Evolutionary conservation across 1,284 basidiomycete genomes (phyloP), one percentile per base, ranked within the genome.

Genomic region (Coniferiporia sulphurascens): DNA sequence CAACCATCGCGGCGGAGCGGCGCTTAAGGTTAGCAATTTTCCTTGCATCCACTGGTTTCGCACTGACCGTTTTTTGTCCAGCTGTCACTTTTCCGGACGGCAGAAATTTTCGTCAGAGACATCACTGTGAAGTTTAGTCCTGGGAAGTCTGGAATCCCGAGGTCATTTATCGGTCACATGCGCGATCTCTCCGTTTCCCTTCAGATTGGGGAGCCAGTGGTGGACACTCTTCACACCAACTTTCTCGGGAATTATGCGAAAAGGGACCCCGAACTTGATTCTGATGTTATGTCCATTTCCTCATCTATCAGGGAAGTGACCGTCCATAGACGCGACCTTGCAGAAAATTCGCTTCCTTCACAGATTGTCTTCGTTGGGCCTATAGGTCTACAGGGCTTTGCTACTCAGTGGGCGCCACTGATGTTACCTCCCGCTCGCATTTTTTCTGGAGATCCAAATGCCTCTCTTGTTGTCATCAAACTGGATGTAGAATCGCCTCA

Each of bases 401-500:
- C 76, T 17, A 80, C 79, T 2, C 81, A 85, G 67, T 89, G 85
- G 85, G 82, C 84, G 8, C 69, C 76, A 34, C 78, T 80, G 15
- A 80, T 78, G 74, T 69, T 85, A 27, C 70, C 72, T 35, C 71
- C 78, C 3, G 73, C 79, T 4, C 70, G 75, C n/a, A 80, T 82
- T 66, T 70, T 85, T 52, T 65, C 67, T n/a, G 82, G 79, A 35
- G 84, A 87, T 65, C 79, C 83, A 3, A 85, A 85, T 66, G 75
- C 78, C 4, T 77, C 87, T 8, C 74, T 85, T 12, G 56, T 87
- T 19, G 79, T 79, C n/a, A 66, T 84, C 19, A 75, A 78, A 27
- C 57, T 80, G 34, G 73, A 71, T n/a, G 58, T 88, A 2, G 74
- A 74, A 8, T 72, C 72, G 4, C 61, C 88, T 5, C 73, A 81